These are phyloP conservation scores for Colletotrichum sp. DNA, from an alignment of 2,329 filamentous ascomycete species.

Conservation along the genomic window DNA sequence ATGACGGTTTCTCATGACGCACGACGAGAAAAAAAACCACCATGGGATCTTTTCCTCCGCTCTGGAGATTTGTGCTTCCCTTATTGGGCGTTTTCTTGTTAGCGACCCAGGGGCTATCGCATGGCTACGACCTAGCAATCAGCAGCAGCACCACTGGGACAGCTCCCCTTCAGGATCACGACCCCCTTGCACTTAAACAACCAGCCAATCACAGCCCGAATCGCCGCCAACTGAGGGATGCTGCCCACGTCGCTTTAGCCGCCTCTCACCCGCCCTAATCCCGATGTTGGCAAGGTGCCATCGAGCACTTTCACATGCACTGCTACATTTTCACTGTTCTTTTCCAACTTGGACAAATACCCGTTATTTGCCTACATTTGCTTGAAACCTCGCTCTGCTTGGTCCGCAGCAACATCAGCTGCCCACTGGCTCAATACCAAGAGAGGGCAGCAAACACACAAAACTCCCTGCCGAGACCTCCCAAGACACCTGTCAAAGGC, in stretches of 20 bases:
- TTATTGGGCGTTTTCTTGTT: neutral
- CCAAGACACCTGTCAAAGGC: neutral
- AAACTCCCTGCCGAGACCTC: neutral
- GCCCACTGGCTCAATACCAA: neutral
- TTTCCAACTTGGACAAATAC: neutral
- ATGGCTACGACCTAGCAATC: neutral
- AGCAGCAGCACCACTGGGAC: neutral
- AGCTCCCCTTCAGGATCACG: slow-evolving; percentile 2
- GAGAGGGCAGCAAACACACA: neutral
- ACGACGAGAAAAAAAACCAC: neutral
- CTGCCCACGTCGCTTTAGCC: neutral
- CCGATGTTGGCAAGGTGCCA: slow-evolving; percentile 6
- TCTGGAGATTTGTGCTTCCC: neutral
- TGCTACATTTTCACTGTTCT: neutral
- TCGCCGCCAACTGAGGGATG: neutral
- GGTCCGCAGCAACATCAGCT: neutral
- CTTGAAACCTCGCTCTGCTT: neutral
- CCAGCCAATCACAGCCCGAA: neutral
- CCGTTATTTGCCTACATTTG: neutral
- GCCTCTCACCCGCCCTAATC: slow-evolving; percentile 2
- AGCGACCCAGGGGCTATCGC: neutral
- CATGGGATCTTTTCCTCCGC: neutral
- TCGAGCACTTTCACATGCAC: slow-evolving; percentile 1
- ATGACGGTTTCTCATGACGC: slow-evolving; percentile 3
- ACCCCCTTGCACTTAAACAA: slow-evolving; percentile 7